Evolutionary conservation across 768 basidiomycete species (phyloP).

Genomic region (Pleurotus eryngii): DNA sequence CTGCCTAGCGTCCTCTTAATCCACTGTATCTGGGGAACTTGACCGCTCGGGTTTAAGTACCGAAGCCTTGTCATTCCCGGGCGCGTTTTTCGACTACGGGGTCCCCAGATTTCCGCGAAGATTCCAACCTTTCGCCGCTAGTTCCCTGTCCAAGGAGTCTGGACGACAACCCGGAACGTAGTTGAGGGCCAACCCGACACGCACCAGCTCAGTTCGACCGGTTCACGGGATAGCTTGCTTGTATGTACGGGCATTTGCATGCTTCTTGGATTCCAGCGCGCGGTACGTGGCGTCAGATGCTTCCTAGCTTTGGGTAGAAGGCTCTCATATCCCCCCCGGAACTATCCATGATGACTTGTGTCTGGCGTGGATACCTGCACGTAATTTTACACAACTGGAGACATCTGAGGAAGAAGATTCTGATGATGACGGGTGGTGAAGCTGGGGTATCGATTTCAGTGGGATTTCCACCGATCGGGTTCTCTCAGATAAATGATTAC

Average conservation of each 20-base stretch:
- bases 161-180: neutral
- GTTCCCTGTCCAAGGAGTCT: neutral
- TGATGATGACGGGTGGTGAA: neutral
- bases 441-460: neutral
- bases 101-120: neutral
- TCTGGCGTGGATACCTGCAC: neutral
- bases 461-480: neutral
- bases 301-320: neutral
- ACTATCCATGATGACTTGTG: conserved; percentile 4
- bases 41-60: too few relatives aligned
- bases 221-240: neutral
- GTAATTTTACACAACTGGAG: conserved; percentile 1
- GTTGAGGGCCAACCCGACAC: neutral
- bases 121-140: conserved; percentile 3
- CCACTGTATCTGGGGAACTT: too few relatives aligned
- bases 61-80: too few relatives aligned
- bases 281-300: conserved; percentile 7
- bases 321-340: conserved; percentile 1
- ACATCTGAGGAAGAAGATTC: neutral
- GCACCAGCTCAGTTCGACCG: neutral
- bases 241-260: conserved; percentile 1
- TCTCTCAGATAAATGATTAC: too few relatives aligned
- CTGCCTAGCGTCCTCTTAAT: too few relatives aligned
- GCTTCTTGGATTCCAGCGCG: conserved; percentile 8
- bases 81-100: too few relatives aligned